Evolutionary conservation across 1,284 basidiomycete species (phyloP).

Genomic region (Malassezia globosa): DNA sequence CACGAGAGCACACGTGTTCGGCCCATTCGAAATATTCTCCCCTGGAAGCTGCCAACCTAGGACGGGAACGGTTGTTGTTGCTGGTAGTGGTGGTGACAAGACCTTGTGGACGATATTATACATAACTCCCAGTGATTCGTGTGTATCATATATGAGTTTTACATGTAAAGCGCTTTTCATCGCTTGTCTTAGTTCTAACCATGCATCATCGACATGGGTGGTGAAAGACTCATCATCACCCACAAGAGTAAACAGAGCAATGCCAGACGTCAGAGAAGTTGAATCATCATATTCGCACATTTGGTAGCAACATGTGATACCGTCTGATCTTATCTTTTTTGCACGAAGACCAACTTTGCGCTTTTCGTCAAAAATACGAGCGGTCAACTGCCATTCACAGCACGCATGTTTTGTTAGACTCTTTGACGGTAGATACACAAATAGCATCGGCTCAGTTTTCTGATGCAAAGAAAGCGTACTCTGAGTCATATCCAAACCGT

Average conservation of each 20-base stretch:
- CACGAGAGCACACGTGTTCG: constrained; percentile 4
- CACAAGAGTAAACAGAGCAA: too few species aligned
- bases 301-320: too few species aligned
- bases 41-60: neutral
- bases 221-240: too few species aligned
- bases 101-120: neutral
- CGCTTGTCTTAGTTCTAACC: too few species aligned
- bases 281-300: too few species aligned
- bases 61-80: neutral
- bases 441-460: constrained; percentile 21
- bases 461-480: constrained; percentile 12
- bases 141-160: neutral
- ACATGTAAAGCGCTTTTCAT: neutral
- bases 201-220: too few species aligned
- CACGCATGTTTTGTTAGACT: constrained; percentile 26
- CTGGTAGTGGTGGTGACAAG: neutral
- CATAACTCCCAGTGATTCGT: neutral
- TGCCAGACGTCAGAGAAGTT: too few species aligned
- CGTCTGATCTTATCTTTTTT: too few species aligned
- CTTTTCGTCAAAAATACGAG: constrained; percentile 6
- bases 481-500: constrained; percentile 2
- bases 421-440: constrained; percentile 18
- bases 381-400: constrained; percentile 43
- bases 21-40: neutral
- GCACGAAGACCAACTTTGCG: too few species aligned